phyloP scores from a whole-genome alignment of 179 eudicot species.

The Pouteria campechiana region DNA sequence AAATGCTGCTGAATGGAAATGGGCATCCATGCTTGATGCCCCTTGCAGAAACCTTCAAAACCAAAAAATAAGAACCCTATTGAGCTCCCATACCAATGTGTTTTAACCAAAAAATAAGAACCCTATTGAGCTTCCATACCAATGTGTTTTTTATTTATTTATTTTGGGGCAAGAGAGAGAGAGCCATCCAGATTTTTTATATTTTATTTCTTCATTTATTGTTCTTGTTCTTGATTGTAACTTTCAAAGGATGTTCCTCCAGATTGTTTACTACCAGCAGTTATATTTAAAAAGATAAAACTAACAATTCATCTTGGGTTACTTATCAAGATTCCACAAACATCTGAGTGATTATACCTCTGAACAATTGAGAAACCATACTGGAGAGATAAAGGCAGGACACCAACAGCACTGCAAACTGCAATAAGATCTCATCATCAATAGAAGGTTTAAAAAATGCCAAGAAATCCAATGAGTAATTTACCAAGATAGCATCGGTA shows the following conservation, averaged over 20 bases:
- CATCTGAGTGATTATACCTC: constrained; percentile 61
- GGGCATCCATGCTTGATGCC: constrained; percentile 93
- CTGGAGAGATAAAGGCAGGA: constrained; percentile 89
- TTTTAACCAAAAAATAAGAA: constrained; percentile 4
- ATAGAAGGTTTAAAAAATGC: no score
- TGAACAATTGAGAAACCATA: constrained; percentile 87
- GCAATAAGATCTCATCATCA: no score
- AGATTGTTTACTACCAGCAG: no score
- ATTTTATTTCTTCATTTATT: no score
- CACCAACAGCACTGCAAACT: constrained; percentile 99
- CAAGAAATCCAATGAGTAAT: constrained; percentile 10
- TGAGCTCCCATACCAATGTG: neutral
- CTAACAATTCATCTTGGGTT: no score
- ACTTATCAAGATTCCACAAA: no score
- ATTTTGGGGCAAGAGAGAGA: no score
- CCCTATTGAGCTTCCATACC: neutral
- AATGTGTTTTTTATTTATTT: no score
- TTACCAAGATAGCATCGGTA: neutral
- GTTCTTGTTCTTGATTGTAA: no score
- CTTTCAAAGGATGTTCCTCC: no score
- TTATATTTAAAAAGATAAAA: constrained; percentile 8
- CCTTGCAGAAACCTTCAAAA: constrained; percentile 73
- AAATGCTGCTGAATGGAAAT: constrained; percentile 68
- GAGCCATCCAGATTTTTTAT: no score
- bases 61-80: constrained; percentile 6